Percentiles rank a stretch among this genome's conserved stretches.
Evolutionary conservation across 106 monocot species (phyloP).

Genomic region (Acorus calamus): DNA sequence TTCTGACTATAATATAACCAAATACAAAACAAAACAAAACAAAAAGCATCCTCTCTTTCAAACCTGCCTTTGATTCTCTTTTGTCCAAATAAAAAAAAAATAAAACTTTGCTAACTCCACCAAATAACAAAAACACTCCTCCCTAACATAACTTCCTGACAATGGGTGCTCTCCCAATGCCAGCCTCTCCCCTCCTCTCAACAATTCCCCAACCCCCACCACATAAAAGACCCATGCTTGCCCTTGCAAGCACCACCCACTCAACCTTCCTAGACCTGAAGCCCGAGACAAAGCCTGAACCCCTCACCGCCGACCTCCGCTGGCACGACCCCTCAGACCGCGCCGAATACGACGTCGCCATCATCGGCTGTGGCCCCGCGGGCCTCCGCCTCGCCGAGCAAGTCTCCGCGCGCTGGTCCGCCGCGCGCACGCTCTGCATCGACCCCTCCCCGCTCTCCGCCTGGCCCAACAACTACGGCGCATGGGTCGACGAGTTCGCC

Average conservation of each 20-base stretch:
- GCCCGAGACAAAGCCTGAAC: conserved; percentile 19
- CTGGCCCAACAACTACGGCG: conserved; percentile 32
- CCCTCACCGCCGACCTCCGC: conserved; percentile 11
- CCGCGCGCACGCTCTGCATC: conserved; percentile 14
- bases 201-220: too few relatives aligned
- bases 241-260: neutral
- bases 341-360: conserved; percentile 19
- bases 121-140: too few relatives aligned
- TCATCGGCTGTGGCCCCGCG: conserved; percentile 23
- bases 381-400: conserved; percentile 26
- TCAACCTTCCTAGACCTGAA: conserved; percentile 17
- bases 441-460: conserved; percentile 20
- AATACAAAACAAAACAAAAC: too few relatives aligned
- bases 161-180: too few relatives aligned
- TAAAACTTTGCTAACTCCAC: too few relatives aligned
- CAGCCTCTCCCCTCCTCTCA: too few relatives aligned
- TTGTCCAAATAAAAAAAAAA: too few relatives aligned
- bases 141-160: too few relatives aligned
- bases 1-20: too few relatives aligned
- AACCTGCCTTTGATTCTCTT: too few relatives aligned
- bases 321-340: conserved; percentile 13
- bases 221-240: too few relatives aligned
- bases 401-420: conserved; percentile 9
- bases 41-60: too few relatives aligned
- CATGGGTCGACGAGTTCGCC: conserved; percentile 27